Conservation (phyloP, 345 rosid genomes). For the Xanthoceras sorbifolium region DNA sequence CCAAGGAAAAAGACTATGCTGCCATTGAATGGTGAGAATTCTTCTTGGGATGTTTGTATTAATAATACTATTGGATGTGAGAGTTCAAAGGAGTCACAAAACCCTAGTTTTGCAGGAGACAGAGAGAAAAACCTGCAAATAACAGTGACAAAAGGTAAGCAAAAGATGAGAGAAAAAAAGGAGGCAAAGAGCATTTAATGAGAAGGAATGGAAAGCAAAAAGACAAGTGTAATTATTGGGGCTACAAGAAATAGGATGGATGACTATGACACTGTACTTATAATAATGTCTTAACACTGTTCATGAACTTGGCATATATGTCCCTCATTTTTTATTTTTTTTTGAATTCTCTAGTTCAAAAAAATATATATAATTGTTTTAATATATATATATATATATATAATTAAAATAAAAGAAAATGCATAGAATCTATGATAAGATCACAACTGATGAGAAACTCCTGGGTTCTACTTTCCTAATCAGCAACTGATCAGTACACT, state of each 20-base stretch:
- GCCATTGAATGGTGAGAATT: constrained; percentile 2
- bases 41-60: neutral
- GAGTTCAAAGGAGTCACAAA: constrained; percentile 22
- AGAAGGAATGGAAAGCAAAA: constrained; percentile 33
- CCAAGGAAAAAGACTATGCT: constrained; percentile 14
- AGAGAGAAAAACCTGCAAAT: constrained; percentile 32
- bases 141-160: constrained; percentile 31
- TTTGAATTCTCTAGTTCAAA: neutral
- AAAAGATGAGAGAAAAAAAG: constrained; percentile 7
- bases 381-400: neutral
- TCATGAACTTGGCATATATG: constrained; percentile 12
- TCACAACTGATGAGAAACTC: too few relatives aligned
- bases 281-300: constrained; percentile 25
- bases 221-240: constrained; percentile 43
- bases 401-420: neutral
- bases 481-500: too few relatives aligned
- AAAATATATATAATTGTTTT: too few relatives aligned
- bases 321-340: neutral
- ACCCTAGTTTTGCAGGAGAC: constrained; percentile 39
- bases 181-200: constrained; percentile 46
- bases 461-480: too few relatives aligned
- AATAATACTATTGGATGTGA: constrained; percentile 18
- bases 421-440: too few relatives aligned
- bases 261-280: constrained; percentile 27
- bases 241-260: constrained; percentile 22